Conservation (phyloP, 208 protist genomes). For the Trypanosoma theileri region DNA sequence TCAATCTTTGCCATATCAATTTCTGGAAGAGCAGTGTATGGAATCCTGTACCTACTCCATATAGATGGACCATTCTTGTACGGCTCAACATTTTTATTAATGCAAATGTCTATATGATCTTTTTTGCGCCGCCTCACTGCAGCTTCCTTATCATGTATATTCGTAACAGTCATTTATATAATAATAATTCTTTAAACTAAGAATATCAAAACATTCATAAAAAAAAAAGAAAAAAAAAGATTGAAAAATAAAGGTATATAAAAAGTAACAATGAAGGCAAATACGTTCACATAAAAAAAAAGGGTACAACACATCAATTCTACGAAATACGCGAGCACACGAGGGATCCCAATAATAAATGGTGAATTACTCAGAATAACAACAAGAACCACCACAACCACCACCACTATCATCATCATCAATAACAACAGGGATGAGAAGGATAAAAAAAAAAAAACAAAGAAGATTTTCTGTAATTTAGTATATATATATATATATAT, state of each 20-base stretch:
- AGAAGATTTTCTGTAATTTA: not conserved
- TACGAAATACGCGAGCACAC: not conserved
- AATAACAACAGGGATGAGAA: not conserved
- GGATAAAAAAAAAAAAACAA: too few relatives aligned
- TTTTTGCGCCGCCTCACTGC: conserved; percentile 80
- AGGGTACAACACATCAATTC: not conserved
- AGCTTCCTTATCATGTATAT: conserved; percentile 54
- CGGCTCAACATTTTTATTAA: conserved; percentile 83
- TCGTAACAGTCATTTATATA: not conserved
- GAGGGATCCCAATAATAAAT: not conserved
- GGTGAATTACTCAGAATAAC: conserved; percentile 12
- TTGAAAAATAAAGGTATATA: not conserved
- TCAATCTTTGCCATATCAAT: conserved; percentile 79
- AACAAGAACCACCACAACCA: conserved; percentile 4
- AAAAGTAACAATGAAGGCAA: conserved; percentile 10
- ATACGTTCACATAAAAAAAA: not conserved
- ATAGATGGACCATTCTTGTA: conserved; percentile 58
- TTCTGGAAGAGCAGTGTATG: conserved; percentile 88
- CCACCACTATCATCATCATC: not conserved
- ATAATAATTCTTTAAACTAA: conserved; percentile 5
- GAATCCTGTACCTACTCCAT: conserved; percentile 79
- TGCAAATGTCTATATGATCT: conserved; percentile 91
- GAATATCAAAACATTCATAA: not conserved
- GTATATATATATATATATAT: not conserved
- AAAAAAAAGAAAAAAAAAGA: conserved; percentile 8